phyloP scores from a whole-genome alignment of 2,329 filamentous ascomycete genomes.

The Apiospora arundinis region DNA sequence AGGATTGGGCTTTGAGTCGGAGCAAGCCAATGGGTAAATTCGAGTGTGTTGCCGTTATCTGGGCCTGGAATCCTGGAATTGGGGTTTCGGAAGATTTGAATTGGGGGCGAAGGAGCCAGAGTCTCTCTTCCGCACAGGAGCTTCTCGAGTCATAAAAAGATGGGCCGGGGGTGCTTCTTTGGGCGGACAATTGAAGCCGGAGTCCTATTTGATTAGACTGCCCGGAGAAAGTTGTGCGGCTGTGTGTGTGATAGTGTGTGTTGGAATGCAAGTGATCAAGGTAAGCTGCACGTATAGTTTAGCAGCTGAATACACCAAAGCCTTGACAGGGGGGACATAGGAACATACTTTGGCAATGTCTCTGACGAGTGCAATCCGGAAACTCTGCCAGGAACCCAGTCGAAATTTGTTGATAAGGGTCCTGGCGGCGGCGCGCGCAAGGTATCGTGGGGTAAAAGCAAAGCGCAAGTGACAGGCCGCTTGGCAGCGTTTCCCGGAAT shows the following conservation, averaged over 20 bases:
- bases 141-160: constrained; percentile 8
- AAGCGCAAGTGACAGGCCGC: constrained; percentile 1
- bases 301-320: constrained; percentile 16
- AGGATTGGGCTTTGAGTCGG: constrained; percentile 3
- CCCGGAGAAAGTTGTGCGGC: neutral
- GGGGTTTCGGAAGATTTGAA: neutral
- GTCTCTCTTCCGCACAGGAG: constrained; percentile 10
- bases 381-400: constrained; percentile 12
- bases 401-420: constrained; percentile 1
- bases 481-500: constrained; percentile 1
- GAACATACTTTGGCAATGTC: constrained; percentile 13
- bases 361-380: constrained; percentile 6
- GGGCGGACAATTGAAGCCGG: constrained; percentile 5
- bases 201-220: neutral
- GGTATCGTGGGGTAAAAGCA: constrained; percentile 12
- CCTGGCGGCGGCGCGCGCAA: constrained; percentile 8
- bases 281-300: constrained; percentile 7
- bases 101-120: constrained; percentile 13
- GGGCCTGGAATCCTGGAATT: neutral
- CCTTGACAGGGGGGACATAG: constrained; percentile 9
- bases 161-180: neutral
- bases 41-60: constrained; percentile 14
- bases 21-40: neutral
- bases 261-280: neutral
- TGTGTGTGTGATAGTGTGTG: neutral